Evolutionary conservation across 2,329 filamentous ascomycete species (phyloP).

Genomic region (Leptosphaerulina australis): DNA sequence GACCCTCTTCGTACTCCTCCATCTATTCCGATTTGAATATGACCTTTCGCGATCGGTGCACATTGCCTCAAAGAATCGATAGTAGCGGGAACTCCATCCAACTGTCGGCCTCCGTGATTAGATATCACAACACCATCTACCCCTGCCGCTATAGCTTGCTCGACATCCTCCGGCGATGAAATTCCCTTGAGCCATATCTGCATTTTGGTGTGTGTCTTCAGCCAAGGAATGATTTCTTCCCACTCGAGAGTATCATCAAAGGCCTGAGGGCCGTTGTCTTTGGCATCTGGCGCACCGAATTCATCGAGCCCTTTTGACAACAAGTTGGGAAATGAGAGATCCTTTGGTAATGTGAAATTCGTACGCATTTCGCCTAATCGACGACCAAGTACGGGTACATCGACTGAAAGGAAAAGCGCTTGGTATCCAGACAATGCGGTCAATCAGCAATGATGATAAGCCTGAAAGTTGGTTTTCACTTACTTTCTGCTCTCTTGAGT

Average conservation of each 20-base stretch:
- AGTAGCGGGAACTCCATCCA: constrained; percentile 61
- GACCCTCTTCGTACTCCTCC: constrained; percentile 62
- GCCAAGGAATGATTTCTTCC: constrained; percentile 58
- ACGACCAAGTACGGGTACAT: constrained; percentile 60
- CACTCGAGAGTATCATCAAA: constrained; percentile 49
- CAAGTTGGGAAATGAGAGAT: constrained; percentile 54
- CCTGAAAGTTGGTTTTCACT: constrained; percentile 3
- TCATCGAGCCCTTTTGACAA: constrained; percentile 30
- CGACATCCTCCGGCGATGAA: constrained; percentile 41
- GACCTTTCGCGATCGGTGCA: constrained; percentile 49
- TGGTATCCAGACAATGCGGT: constrained; percentile 48
- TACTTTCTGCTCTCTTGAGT: constrained; percentile 53
- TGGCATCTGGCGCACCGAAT: constrained; percentile 26
- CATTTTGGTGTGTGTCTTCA: constrained; percentile 56
- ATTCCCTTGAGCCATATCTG: constrained; percentile 56
- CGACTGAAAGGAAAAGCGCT: constrained; percentile 62
- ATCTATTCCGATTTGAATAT: constrained; percentile 67
- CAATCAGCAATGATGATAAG: neutral
- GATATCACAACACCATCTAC: constrained; percentile 57
- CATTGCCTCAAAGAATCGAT: constrained; percentile 57
- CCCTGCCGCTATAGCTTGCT: constrained; percentile 52
- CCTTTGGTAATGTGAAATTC: constrained; percentile 56
- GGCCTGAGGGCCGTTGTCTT: constrained; percentile 23
- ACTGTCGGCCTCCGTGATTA: constrained; percentile 64
- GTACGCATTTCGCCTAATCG: constrained; percentile 62